Base-by-base conservation (phyloP, 202 grass and related monocot species). In the Brachypodium distachyon region DNA sequence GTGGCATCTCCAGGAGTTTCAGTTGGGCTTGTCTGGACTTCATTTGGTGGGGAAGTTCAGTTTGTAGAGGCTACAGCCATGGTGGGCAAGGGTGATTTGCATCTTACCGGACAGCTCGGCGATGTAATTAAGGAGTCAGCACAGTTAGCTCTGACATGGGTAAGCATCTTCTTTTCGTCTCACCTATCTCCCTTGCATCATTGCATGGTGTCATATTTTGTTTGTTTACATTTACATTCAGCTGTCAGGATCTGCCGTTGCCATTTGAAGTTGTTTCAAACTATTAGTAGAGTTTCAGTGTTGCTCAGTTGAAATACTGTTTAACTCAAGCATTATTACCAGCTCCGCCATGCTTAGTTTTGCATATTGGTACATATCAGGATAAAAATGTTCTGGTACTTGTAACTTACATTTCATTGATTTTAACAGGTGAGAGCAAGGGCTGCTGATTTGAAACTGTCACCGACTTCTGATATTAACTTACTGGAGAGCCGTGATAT, bases 121-220 rank as follows among this genome's bases (percentile, higher is more conserved):
- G 96, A 96, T 90, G 92, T 99, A 77, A 99, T 99, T 69, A 99
- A 99, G 83, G 96, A 99, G 81, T 99, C 96, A 27, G 96, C 96
- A 26, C 92, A 99, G 76, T 86, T 99, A 85, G 92, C 96, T 87
- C 88, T 95, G 46, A 99, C 96, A 69, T 99, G 96, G 96, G 95
- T 98, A 90, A 48, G 48, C 47, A 80, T 69, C 36, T 79, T 74
- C 22, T 57, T 82, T 59, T 60, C 29, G 19, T 75, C 31, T 67
- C 59, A 87, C 51, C 60, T 62, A 56, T 66, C 36, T 46, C 23
- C 43, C n/a, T 61, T 46, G 13, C 65, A 78, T 21, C 43, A 14
- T 61, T 46, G 13, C 65, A 78, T 21, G 17, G 29, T n/a, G 58
- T 68, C 43, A 26, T 37, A 10, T 18, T 40, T 5, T 46, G 1